Conservation (phyloP, 371 early-diverging fungal genomes). For the Rhizopus sp. region DNA sequence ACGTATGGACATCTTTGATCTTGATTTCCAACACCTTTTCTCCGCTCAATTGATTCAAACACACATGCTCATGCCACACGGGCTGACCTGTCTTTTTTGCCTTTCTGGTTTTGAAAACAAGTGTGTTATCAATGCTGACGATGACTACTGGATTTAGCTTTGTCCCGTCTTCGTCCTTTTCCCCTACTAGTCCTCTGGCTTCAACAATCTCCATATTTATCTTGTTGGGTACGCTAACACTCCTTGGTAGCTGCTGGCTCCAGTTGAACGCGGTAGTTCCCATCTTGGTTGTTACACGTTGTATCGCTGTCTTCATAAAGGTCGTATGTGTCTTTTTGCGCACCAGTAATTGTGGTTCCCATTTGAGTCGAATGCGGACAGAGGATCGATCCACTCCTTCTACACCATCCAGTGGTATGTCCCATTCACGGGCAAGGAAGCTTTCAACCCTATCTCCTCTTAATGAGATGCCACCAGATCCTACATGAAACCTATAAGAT, state of each 20-base stretch:
- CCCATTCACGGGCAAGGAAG: conserved; percentile 34
- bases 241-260: conserved; percentile 14
- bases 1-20: conserved; percentile 67
- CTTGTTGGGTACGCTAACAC: background rate
- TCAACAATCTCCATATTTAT: conserved; percentile 49
- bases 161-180: conserved; percentile 49
- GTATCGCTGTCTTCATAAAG: conserved; percentile 24
- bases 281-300: conserved; percentile 24
- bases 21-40: conserved; percentile 45
- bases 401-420: conserved; percentile 44
- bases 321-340: conserved; percentile 41
- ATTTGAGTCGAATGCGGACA: conserved; percentile 40
- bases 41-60: background rate
- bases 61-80: conserved; percentile 47
- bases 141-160: conserved; percentile 57
- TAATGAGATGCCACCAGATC: conserved; percentile 47
- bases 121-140: conserved; percentile 51
- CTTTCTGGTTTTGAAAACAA: conserved; percentile 70
- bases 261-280: conserved; percentile 27
- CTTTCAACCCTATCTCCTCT: conserved; percentile 47
- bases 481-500: conserved; percentile 3
- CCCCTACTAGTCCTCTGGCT: conserved; percentile 54
- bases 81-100: conserved; percentile 75
- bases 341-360: conserved; percentile 48
- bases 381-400: conserved; percentile 33